Percentiles rank a stretch among this genome's conserved stretches.
These are phyloP conservation scores for Silene vulgaris DNA, from an alignment of 179 eudicot species.

Conservation along the genomic window DNA sequence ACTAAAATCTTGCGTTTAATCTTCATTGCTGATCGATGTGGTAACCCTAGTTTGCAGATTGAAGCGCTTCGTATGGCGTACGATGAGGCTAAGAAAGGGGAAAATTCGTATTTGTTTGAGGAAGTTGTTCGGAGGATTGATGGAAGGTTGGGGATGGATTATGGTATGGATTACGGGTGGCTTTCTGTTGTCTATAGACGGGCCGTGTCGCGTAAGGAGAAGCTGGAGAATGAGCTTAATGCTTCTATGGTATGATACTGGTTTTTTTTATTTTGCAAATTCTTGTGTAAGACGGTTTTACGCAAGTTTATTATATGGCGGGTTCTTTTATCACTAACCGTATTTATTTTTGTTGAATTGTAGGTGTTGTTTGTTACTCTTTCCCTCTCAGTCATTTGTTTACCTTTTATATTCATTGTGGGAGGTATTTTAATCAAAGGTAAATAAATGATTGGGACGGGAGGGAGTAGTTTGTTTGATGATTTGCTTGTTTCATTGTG, in stretches of 20 bases:
- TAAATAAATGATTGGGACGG: no score
- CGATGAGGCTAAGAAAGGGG: conserved; percentile 81
- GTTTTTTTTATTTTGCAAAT: no score
- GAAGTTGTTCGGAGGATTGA: conserved; percentile 59
- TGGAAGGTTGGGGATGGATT: conserved; percentile 47
- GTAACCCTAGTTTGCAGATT: conserved; percentile 42
- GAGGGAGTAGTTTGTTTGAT: no score
- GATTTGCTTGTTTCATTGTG: no score
- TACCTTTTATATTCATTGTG: no score
- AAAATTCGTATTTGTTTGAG: conserved; percentile 55
- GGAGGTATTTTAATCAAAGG: no score
- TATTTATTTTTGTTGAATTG: not conserved
- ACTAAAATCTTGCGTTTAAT: conserved; percentile 67
- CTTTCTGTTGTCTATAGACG: conserved; percentile 56
- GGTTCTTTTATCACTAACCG: no score
- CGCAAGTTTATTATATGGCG: no score
- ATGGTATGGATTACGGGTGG: conserved; percentile 44
- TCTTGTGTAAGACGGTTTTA: no score
- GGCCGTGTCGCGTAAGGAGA: conserved; percentile 69
- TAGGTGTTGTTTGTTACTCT: no score
- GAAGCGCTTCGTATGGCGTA: conserved; percentile 86
- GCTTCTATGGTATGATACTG: conserved; percentile 54
- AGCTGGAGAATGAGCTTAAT: conserved; percentile 82
- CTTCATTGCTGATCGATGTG: conserved; percentile 65
- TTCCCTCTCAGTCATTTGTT: no score